Evolutionary conservation across 495 filamentous ascomycete species (phyloP), one percentile per base, ranked within the genome.

Genomic region (Hyaloscypha hepaticicola): DNA sequence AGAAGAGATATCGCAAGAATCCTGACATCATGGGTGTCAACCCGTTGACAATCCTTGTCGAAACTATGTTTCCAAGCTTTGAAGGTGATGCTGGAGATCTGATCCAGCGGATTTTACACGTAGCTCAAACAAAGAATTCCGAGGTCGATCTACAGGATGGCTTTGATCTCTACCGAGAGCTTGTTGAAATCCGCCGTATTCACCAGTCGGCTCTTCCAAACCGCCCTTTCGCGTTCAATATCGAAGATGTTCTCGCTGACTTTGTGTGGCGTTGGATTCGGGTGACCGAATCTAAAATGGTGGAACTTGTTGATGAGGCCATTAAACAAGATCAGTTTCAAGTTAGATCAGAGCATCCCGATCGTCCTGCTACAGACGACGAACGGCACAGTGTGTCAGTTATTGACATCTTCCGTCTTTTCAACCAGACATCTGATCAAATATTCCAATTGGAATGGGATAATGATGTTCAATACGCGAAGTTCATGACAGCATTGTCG

Each of bases 261-360:
- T 99, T 98, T 74, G 94, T 97, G 27, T 97, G 93, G 93, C 86
- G 90, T 28, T 99, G 93, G 93, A 90, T 99, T 65, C 83, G 82
- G 57, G 84, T 86, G 66, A 91, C 90, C 25, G 92, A 97, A 60
- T 77, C 78, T 21, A 93, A 87, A 71, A 86, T 97, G 66, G 80
- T 87, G 72, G 88, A 87, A 21, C 94, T 95, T 82, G 91, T 97
- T 31, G 93, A 96, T 45, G 85, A 90, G 70, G 93, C 96, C 22
- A 87, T 95, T 70, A 92, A 89, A 75, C 90, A 95, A 70, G 96
- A 99, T 74, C 73, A 81, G 41, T 98, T 97, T 73, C 79, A 80
- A 57, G 84, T 95, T 55, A 81, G 89, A 38, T 80, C 80, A 7
- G 82, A 88, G 45, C 76, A 84, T 62, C 72, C 80, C 3, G 80